Base-by-base conservation (phyloP, 805 yeast genomes). In the Wickerhamia fluorescens region DNA sequence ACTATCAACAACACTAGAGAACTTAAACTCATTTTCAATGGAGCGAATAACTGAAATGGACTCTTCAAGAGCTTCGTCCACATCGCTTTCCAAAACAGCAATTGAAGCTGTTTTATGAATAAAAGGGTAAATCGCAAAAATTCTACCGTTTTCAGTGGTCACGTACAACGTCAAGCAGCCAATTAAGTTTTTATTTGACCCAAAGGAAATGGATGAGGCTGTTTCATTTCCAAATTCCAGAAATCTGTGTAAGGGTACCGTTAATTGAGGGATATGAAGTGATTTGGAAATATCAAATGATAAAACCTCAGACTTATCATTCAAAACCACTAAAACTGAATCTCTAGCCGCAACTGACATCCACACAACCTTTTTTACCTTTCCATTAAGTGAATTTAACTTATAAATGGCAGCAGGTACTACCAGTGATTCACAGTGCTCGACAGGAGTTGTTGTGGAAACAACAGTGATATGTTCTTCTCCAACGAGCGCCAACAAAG, bases 401-500 rank as follows among this genome's bases (percentile, higher is more conserved):
- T 34, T 31, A 25, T 37, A 44, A 11, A 14, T 14, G 17, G 27
- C 28, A 6, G 25, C 28, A 7, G 31, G 23, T 12, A 35, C 20
- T 4, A 40, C n/a, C n/a, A n/a, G n/a, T n/a, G 16, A 8, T 24
- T 18, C 12, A n/a, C 27, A 5, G 9, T 17, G 20, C 22, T 23
- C 8, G 20, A 17, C 8, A 36, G 19, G 14, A n/a, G 49, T 21
- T 5, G 71, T 69, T 14, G 65, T 38, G 5, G 47, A 29, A 7
- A 48, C 39, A 4, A 65, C 54, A 5, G 43, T 38, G 4, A 68
- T 31, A 9, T 47, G 41, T 4, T 29, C 7, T 1, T 41, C 45
- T 4, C 69, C 64, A n/a, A 58, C 47, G 3, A 60, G 41, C 2
- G 73, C 75, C 28, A 73, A 34, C 4, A 64, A 46, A 0, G 63